phyloP scores from a whole-genome alignment of 164 flowering plant genomes.

The Liquidambar formosana region DNA sequence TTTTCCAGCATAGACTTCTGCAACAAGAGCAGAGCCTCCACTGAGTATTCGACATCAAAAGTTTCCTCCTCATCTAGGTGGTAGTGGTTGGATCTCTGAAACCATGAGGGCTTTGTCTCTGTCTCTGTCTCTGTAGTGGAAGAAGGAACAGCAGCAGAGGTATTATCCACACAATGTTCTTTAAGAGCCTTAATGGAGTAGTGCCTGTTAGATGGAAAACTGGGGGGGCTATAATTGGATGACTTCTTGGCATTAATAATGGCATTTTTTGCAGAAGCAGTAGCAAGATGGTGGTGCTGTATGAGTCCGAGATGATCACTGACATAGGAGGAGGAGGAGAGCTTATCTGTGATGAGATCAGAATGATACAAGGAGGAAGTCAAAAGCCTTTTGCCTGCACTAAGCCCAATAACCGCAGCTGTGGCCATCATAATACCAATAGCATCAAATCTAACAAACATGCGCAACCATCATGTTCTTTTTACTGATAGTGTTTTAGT shows the following conservation, averaged over 20 bases:
- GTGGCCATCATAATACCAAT: slow-evolving; percentile 57
- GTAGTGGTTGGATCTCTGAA: slow-evolving; percentile 23
- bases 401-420: slow-evolving; percentile 75
- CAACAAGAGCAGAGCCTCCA: slow-evolving; percentile 78
- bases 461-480: slow-evolving; percentile 8
- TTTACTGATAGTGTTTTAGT: too few relatives aligned
- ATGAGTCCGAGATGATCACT: slow-evolving; percentile 44
- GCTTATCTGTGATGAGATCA: slow-evolving; percentile 58
- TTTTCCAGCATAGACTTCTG: slow-evolving; percentile 94
- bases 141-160: slow-evolving; percentile 38
- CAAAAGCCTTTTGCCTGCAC: slow-evolving; percentile 75
- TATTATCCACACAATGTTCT: slow-evolving; percentile 48
- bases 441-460: slow-evolving; percentile 1
- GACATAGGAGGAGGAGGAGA: slow-evolving; percentile 34
- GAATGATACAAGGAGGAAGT: slow-evolving; percentile 64
- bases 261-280: slow-evolving; percentile 37
- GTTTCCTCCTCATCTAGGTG: slow-evolving; percentile 46
- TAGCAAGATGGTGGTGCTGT: slow-evolving; percentile 36
- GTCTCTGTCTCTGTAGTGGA: slow-evolving; percentile 35
- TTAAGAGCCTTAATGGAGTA: slow-evolving; percentile 63
- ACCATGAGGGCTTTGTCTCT: too few relatives aligned
- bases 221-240: slow-evolving; percentile 42
- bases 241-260: slow-evolving; percentile 54
- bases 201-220: slow-evolving; percentile 38
- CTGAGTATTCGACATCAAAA: slow-evolving; percentile 39